phyloP scores from a whole-genome alignment of 2,329 filamentous ascomycete genomes.

The Penicillium sp. region DNA sequence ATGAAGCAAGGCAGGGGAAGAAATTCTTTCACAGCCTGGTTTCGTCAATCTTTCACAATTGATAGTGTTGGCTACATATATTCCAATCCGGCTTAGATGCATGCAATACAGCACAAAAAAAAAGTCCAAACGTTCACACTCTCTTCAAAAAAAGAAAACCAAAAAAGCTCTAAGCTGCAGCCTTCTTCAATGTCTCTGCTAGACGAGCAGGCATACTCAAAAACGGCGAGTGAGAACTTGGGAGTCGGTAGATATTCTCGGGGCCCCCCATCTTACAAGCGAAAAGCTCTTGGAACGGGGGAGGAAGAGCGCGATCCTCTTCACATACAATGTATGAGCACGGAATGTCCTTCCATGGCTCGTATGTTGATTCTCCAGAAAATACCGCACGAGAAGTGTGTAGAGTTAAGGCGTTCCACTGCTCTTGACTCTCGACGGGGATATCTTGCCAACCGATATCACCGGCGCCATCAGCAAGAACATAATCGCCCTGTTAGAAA shows the following conservation, averaged over 20 bases:
- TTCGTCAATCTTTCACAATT: neutral
- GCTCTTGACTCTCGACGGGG: constrained; percentile 22
- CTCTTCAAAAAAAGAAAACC: neutral
- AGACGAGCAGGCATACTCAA: constrained; percentile 42
- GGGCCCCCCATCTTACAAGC: constrained; percentile 29
- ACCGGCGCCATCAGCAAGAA: constrained; percentile 7
- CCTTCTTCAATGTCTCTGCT: constrained; percentile 34
- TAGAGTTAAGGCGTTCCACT: constrained; percentile 26
- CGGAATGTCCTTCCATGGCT: constrained; percentile 41
- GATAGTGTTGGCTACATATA: neutral
- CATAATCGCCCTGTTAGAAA: constrained; percentile 23
- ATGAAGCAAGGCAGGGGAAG: neutral
- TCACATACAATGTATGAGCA: constrained; percentile 42
- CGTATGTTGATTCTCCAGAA: constrained; percentile 27
- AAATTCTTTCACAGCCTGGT: neutral
- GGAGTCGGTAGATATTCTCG: constrained; percentile 36
- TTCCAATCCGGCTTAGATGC: neutral
- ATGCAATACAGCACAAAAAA: neutral
- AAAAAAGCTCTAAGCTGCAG: neutral
- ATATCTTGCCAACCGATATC: constrained; percentile 37
- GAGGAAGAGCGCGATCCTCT: constrained; percentile 39
- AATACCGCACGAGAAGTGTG: constrained; percentile 35
- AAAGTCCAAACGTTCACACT: too few species aligned
- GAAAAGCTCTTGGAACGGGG: constrained; percentile 37
- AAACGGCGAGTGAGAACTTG: constrained; percentile 48